Conservation (phyloP, 495 filamentous ascomycete genomes). For the Jackrogersella multiformis region DNA sequence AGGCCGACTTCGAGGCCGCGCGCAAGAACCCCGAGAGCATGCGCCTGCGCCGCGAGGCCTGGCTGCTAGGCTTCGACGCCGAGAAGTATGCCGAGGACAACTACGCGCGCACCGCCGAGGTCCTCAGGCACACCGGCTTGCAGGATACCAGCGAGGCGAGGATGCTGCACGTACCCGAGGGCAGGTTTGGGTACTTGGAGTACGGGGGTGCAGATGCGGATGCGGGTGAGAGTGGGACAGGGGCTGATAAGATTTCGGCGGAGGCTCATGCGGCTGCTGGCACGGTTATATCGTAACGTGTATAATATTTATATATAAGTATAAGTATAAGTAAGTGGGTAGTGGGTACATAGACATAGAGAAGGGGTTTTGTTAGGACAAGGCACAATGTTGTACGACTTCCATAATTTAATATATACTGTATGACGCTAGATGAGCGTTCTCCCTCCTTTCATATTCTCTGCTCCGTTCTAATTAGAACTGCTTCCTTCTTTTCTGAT, state of each 20-base stretch:
- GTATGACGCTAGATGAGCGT: conserved; percentile 12
- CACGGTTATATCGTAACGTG: conserved; percentile 22
- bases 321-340: conserved; percentile 9
- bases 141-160: conserved; percentile 25
- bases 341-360: conserved; percentile 9
- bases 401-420: conserved; percentile 3
- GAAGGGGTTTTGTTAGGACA: conserved; percentile 1
- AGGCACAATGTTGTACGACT: conserved; percentile 12
- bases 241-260: conserved; percentile 17
- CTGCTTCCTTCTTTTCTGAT: too few species aligned
- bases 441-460: background rate
- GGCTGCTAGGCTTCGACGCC: conserved; percentile 69
- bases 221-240: background rate
- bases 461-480: background rate
- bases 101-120: conserved; percentile 36
- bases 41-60: conserved; percentile 63
- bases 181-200: conserved; percentile 35
- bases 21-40: conserved; percentile 68
- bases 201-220: conserved; percentile 15
- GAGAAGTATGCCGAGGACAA: conserved; percentile 62
- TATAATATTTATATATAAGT: background rate
- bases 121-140: conserved; percentile 32
- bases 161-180: conserved; percentile 40
- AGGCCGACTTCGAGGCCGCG: conserved; percentile 65
- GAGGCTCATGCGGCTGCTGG: conserved; percentile 20